Evolutionary conservation across 305 asterid genomes (phyloP), one percentile per base, ranked within the genome.

Genomic region (Rubia balearica): DNA sequence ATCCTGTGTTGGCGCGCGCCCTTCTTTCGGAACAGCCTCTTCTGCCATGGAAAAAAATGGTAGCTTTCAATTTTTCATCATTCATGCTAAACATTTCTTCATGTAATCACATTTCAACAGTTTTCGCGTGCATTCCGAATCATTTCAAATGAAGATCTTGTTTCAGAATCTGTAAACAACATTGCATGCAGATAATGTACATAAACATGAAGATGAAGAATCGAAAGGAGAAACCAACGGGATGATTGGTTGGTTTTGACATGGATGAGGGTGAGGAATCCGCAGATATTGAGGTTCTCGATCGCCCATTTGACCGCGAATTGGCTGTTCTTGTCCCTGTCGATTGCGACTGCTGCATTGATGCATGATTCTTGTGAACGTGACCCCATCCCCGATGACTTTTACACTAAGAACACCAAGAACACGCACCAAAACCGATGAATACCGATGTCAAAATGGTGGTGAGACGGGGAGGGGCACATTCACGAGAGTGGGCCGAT

Each of bases 251-350:
- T 51, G n/a, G 79, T 69, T 43, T 70, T 79, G 71, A 93, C 96
- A 67, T 90, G 97, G 13, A 86, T 73, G 73, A 93, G 91, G 79
- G 83, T 65, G 77, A 90, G 67, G 27, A 76, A 76, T 48, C 82
- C 82, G 80, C 74, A 83, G 56, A 83, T 41, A 75, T 72, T 67
- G 10, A 89, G 61, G 74, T 85, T 88, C 48, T 87, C 93, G 57
- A 90, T 71, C n/a, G 90, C 90, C 98, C 98, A 92, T 84, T 79
- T 91, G 14, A 92, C 95, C 27, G 96, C 90, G 64, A 70, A 63
- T 67, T 82, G 96, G 84, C 98, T 90, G 81, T 87, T 90, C 85
- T 84, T 90, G 83, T 90, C 97, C 62, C 75, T 86, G 74, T 92
- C 96, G 27, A 90, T 84, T 21, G 93, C 96, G 46, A 90, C 92